Conservation (phyloP, 805 yeast genomes). For the Cyberlindnera maclurae region DNA sequence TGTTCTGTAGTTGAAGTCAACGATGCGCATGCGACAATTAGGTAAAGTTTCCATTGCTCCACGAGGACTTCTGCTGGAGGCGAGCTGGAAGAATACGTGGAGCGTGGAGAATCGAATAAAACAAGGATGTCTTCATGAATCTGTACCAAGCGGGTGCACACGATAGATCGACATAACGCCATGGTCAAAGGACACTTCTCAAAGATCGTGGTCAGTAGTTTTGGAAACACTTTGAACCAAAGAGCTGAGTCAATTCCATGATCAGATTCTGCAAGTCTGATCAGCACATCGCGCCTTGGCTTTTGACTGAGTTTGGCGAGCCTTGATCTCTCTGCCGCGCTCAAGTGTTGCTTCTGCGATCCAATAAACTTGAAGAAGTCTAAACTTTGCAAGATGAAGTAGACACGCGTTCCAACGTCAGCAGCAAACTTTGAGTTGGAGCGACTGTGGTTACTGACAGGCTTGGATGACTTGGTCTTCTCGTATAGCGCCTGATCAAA, state of each 20-base stretch:
- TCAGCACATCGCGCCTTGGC: constrained; percentile 59
- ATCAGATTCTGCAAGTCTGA: constrained; percentile 79
- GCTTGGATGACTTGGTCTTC: constrained; percentile 26
- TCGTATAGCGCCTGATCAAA: constrained; percentile 80
- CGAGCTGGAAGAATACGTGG: constrained; percentile 20
- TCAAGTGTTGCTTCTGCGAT: constrained; percentile 38
- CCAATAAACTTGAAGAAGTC: constrained; percentile 62
- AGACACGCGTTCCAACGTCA: constrained; percentile 67
- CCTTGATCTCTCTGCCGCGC: constrained; percentile 74
- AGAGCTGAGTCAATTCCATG: constrained; percentile 93
- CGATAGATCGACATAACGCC: constrained; percentile 86
- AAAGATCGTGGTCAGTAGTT: constrained; percentile 61
- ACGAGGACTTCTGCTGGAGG: constrained; percentile 63
- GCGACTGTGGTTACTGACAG: constrained; percentile 35
- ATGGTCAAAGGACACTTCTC: constrained; percentile 86
- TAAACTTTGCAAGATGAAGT: constrained; percentile 65
- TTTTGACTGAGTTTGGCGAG: constrained; percentile 51
- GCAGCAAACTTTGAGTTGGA: constrained; percentile 66
- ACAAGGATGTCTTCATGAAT: constrained; percentile 64
- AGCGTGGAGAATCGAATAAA: constrained; percentile 38
- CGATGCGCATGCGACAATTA: constrained; percentile 88
- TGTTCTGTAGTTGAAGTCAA: constrained; percentile 87
- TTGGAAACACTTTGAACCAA: constrained; percentile 90
- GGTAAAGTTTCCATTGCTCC: constrained; percentile 83
- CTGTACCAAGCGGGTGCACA: constrained; percentile 83